phyloP scores from a whole-genome alignment of 2,329 filamentous ascomycete genomes.

The Aureobasidium uvarum region DNA sequence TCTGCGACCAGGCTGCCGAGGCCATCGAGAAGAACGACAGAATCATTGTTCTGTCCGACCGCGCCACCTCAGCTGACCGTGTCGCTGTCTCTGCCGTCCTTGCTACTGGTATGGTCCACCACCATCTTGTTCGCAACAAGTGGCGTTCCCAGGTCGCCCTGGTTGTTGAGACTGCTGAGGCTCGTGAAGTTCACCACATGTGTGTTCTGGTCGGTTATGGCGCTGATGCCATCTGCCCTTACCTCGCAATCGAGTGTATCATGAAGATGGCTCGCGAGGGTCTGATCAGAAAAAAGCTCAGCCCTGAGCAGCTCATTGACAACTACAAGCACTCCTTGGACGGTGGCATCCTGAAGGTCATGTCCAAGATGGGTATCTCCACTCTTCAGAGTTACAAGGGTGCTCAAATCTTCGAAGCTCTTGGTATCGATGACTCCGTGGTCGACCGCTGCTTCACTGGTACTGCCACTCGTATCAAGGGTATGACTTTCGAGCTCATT shows the following conservation, averaged over 20 bases:
- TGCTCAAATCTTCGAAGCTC: constrained; percentile 94
- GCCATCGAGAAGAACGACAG: constrained; percentile 81
- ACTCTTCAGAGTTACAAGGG: constrained; percentile 96
- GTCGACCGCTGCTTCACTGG: constrained; percentile 94
- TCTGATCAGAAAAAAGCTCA: constrained; percentile 84
- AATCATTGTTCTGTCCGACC: constrained; percentile 85
- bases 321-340: constrained; percentile 98
- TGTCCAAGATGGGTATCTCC: constrained; percentile 99
- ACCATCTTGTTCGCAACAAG: constrained; percentile 92
- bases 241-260: constrained; percentile 94
- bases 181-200: constrained; percentile 97
- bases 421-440: constrained; percentile 87
- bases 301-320: constrained; percentile 76
- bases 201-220: constrained; percentile 96
- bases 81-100: constrained; percentile 83
- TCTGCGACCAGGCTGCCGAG: constrained; percentile 79
- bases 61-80: constrained; percentile 76
- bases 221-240: constrained; percentile 90
- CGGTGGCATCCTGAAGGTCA: constrained; percentile 95
- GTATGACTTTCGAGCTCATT: constrained; percentile 89
- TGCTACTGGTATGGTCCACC: constrained; percentile 90
- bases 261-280: constrained; percentile 94
- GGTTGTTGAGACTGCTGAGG: constrained; percentile 88
- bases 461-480: constrained; percentile 90
- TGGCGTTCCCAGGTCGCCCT: constrained; percentile 88